Evolutionary conservation across 2,329 filamentous ascomycete genomes (phyloP).

Genomic region (Alternaria incomplexa): DNA sequence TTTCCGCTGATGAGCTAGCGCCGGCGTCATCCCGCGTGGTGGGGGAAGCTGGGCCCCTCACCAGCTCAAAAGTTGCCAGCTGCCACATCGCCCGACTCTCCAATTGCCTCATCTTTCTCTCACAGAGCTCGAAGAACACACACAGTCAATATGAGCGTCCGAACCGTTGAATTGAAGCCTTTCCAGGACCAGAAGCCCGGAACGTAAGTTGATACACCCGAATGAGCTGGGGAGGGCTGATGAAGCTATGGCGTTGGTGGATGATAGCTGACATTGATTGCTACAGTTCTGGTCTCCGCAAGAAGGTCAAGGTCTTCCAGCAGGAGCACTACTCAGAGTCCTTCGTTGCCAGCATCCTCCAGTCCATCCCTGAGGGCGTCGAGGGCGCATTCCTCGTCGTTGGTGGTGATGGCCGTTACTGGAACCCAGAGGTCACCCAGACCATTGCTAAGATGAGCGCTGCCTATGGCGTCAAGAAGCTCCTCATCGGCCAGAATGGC

Average conservation of each 20-base stretch:
- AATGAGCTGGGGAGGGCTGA: not conserved
- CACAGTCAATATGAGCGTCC: constrained; percentile 64
- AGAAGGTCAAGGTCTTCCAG: constrained; percentile 98
- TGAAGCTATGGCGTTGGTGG: constrained; percentile 10
- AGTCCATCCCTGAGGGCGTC: constrained; percentile 94
- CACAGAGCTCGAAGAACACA: constrained; percentile 28
- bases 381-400: constrained; percentile 92
- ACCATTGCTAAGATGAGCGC: constrained; percentile 96
- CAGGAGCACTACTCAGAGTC: constrained; percentile 94
- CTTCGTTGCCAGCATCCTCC: constrained; percentile 90
- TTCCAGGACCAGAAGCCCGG: constrained; percentile 98
- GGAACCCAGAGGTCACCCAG: constrained; percentile 95
- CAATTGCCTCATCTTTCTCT: constrained; percentile 27
- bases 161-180: constrained; percentile 81
- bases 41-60: constrained; percentile 35
- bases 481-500: constrained; percentile 92
- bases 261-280: constrained; percentile 33
- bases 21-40: constrained; percentile 38
- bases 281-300: constrained; percentile 89
- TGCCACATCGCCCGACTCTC: constrained; percentile 15
- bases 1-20: constrained; percentile 24
- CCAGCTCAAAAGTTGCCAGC: constrained; percentile 37
- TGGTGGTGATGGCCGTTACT: constrained; percentile 95
- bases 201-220: constrained; percentile 73
- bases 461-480: constrained; percentile 98